Evolutionary conservation across 2,329 filamentous ascomycete genomes (phyloP).

Genomic region (Epichloe sibirici): DNA sequence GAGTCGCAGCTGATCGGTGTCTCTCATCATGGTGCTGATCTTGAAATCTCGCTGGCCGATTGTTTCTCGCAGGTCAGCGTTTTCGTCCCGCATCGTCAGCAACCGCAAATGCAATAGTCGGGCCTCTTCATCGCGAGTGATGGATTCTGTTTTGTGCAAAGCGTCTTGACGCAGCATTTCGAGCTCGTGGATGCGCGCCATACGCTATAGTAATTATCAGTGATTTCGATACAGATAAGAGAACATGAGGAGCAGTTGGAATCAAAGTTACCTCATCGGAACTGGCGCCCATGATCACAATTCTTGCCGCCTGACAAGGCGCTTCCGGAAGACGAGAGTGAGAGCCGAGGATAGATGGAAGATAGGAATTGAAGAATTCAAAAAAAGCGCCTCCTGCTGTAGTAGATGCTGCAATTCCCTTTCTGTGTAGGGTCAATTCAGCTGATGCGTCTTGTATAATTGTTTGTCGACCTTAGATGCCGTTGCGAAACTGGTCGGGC

Average conservation of each 20-base stretch:
- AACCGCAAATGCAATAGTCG: slow-evolving; percentile 58
- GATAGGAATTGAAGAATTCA: not conserved
- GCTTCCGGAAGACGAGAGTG: not conserved
- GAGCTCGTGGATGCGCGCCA: slow-evolving; percentile 38
- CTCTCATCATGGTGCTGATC: slow-evolving; percentile 34
- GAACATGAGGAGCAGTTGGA: not conserved
- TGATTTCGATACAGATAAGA: slow-evolving; percentile 4
- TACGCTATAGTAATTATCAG: slow-evolving; percentile 23
- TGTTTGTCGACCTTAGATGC: not conserved
- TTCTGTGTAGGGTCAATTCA: not conserved
- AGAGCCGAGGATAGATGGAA: not conserved
- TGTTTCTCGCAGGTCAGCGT: slow-evolving; percentile 52
- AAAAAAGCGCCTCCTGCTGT: not conserved
- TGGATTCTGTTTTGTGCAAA: slow-evolving; percentile 50
- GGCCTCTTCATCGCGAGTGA: slow-evolving; percentile 63
- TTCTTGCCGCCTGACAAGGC: not conserved
- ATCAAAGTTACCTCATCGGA: slow-evolving; percentile 15
- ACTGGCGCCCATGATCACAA: slow-evolving; percentile 15
- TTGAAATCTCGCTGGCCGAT: slow-evolving; percentile 47
- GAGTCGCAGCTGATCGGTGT: slow-evolving; percentile 26
- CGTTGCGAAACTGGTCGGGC: not conserved
- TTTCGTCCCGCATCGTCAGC: slow-evolving; percentile 64
- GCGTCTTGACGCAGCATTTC: slow-evolving; percentile 60
- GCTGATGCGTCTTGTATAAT: not conserved
- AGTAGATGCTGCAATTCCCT: not conserved